These are phyloP conservation scores for Hypoxylon sp. DNA, from an alignment of 2,329 filamentous ascomycete species.

Conservation along the genomic window DNA sequence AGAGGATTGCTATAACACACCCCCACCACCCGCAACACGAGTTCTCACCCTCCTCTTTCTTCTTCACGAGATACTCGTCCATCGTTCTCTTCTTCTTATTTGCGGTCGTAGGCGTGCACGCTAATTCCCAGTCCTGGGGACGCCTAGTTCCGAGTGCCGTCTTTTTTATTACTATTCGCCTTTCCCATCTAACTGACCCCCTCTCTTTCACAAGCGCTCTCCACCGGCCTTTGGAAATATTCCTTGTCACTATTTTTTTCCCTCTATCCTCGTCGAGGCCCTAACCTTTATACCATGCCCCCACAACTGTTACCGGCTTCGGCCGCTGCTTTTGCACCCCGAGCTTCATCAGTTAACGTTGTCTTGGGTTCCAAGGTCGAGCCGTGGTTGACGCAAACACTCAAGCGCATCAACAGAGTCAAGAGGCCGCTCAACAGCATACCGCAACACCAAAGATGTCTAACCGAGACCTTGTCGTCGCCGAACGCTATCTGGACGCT, in stretches of 20 bases:
- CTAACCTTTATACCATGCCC: constrained; percentile 74
- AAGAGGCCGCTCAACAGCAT: constrained; percentile 98
- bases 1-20: constrained; percentile 62
- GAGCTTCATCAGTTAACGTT: constrained; percentile 91
- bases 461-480: constrained; percentile 93
- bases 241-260: constrained; percentile 50
- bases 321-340: constrained; percentile 94
- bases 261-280: constrained; percentile 40
- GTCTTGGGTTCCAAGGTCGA: constrained; percentile 93
- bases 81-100: constrained; percentile 71
- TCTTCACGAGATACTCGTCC: constrained; percentile 72
- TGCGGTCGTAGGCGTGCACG: constrained; percentile 73
- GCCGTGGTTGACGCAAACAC: constrained; percentile 94
- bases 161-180: constrained; percentile 62
- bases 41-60: constrained; percentile 63
- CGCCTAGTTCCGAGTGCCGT: constrained; percentile 65
- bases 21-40: constrained; percentile 64
- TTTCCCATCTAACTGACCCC: constrained; percentile 56
- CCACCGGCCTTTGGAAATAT: constrained; percentile 52
- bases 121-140: constrained; percentile 70
- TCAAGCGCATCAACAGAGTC: constrained; percentile 96
- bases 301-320: constrained; percentile 94
- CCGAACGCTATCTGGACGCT: constrained; percentile 94
- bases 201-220: constrained; percentile 49
- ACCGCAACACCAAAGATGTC: constrained; percentile 92